Evolutionary conservation across 2,329 filamentous ascomycete species (phyloP), one percentile per base, ranked within the genome.

Genomic region (Colletotrichum truncatum): DNA sequence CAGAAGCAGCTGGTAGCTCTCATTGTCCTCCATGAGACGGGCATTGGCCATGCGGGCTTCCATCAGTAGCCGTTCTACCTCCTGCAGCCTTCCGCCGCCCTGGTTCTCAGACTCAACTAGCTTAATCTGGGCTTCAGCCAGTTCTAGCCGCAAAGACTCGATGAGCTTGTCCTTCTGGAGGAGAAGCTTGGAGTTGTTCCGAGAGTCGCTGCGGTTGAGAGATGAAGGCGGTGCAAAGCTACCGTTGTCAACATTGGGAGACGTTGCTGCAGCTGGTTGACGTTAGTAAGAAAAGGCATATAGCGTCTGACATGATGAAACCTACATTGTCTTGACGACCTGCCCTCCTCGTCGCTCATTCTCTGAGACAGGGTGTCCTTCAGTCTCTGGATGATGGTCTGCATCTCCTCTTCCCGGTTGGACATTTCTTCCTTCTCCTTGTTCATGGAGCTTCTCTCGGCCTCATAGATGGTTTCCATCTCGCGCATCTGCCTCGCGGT

Each of bases 111-210:
- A 90, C 78, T 98, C 95, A 26, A 97, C 91, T 25, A 98, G 85
- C 78, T 97, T 98, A 80, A 98, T 97, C 77, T 98, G 94, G 21
- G 93, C 91, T 78, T 98, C 96, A 43, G 96, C 95, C 51, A 99
- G 86, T 77, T 99, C 96, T 25, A 98, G 87, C 61, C 95, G 89
- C 67, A 99, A 84, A 10, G 92, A 93, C 77, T 98, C 95, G 71
- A 99, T 98, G 64, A 98, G 84, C 80, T 97, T 96, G 80, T 99
- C 96, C 78, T 98, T 99, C 77, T 98, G 94, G 71, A 97, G 85
- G 53, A 98, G 87, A 55, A 97, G 84, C 77, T 95, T 97, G 12
- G 94, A 97, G 78, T 92, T 95, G 76, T 93, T 97, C 68, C 92
- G 88, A 32, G 94, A 97, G 72, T 97, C 93, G 84, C 93, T 97